Conservation (phyloP, 352 stramenopile genomes). For the Halophytophthora polymorphica region DNA sequence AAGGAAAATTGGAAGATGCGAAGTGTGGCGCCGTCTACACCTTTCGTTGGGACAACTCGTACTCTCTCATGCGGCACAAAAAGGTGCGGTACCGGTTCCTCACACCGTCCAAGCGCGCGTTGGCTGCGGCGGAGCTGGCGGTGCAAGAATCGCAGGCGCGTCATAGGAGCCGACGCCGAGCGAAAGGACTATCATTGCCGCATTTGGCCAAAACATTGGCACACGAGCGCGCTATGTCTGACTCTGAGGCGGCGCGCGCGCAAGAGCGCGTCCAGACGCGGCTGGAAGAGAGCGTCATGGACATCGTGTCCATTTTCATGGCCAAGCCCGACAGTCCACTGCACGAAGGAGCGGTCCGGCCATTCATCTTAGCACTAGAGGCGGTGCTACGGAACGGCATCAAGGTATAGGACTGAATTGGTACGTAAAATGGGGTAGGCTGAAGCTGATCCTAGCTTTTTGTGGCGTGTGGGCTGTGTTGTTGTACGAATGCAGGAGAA, state of each 20-base stretch:
- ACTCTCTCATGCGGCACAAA: conserved; percentile 73
- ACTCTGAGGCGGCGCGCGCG: conserved; percentile 24
- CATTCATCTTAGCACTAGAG: conserved; percentile 65
- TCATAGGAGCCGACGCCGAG: conserved; percentile 9
- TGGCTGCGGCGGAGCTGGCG: conserved; percentile 47
- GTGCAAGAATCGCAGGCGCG: conserved; percentile 39
- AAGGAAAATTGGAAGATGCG: conserved; percentile 31
- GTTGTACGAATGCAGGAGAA: conserved; percentile 24
- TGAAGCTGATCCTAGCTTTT: not conserved
- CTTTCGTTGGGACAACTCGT: conserved; percentile 74
- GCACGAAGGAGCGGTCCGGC: conserved; percentile 63
- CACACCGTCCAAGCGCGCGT: conserved; percentile 31
- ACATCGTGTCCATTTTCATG: conserved; percentile 75
- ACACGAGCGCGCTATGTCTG: conserved; percentile 27
- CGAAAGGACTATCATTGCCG: conserved; percentile 22
- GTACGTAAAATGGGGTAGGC: not conserved
- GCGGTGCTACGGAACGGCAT: conserved; percentile 61
- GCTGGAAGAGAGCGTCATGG: conserved; percentile 42
- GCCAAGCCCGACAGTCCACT: conserved; percentile 60
- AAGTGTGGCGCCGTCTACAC: conserved; percentile 40
- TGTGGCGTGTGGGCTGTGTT: not conserved
- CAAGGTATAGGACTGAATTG: conserved; percentile 28
- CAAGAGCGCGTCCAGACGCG: conserved; percentile 17
- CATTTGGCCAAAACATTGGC: conserved; percentile 39
- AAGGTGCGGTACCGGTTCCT: conserved; percentile 56